Percentiles rank a stretch among this genome's conserved stretches.
phyloP scores from a whole-genome alignment of 768 basidiomycete species.

The Leccinum variicolor region DNA sequence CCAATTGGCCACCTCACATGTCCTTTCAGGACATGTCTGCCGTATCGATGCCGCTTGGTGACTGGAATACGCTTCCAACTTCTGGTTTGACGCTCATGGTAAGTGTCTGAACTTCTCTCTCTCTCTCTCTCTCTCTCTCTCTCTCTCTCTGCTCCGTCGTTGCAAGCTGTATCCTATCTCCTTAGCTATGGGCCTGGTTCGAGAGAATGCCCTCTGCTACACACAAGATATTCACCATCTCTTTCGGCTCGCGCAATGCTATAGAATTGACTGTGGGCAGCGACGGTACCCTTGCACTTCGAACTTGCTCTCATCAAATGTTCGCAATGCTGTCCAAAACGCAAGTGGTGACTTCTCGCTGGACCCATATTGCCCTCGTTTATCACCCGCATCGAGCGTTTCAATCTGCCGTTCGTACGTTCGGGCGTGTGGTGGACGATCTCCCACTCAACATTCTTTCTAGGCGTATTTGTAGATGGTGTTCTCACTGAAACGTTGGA shows the following conservation, averaged over 20 bases:
- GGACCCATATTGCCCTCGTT: constrained; percentile 71
- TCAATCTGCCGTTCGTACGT: constrained; percentile 60
- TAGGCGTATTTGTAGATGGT: constrained; percentile 77
- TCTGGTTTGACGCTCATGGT: constrained; percentile 77
- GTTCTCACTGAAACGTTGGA: constrained; percentile 59
- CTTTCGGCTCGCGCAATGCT: constrained; percentile 28
- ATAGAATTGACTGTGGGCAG: constrained; percentile 47
- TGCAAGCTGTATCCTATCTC: not conserved
- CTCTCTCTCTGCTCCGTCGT: not conserved
- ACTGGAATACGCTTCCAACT: constrained; percentile 50
- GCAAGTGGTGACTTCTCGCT: constrained; percentile 51
- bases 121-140: not conserved
- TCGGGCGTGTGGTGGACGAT: not conserved
- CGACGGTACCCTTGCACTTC: constrained; percentile 56
- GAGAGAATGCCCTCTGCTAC: constrained; percentile 38
- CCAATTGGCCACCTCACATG: constrained; percentile 77
- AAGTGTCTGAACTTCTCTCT: not conserved
- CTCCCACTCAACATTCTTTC: constrained; percentile 2
- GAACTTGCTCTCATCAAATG: constrained; percentile 37
- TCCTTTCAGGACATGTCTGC: constrained; percentile 58
- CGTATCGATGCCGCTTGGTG: constrained; percentile 46
- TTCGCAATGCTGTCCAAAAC: constrained; percentile 43
- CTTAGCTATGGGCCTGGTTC: constrained; percentile 48
- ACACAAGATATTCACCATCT: constrained; percentile 37
- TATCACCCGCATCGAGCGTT: constrained; percentile 57